Percentiles rank a stretch among this genome's conserved stretches.
phyloP scores from a whole-genome alignment of 768 basidiomycete genomes.

The Termitomyces sp. region DNA sequence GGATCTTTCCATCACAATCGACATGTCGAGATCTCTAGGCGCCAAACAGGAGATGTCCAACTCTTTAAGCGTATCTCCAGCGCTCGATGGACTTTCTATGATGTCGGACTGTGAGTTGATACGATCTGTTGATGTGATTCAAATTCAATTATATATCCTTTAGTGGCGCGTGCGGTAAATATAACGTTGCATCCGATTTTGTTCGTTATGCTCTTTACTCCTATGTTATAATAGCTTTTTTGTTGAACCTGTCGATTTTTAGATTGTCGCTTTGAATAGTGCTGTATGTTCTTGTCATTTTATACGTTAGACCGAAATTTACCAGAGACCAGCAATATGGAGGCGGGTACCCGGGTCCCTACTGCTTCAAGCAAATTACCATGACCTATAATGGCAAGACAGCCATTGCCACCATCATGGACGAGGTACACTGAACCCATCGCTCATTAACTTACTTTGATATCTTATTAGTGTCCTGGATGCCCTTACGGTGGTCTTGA shows the following conservation, averaged over 20 bases:
- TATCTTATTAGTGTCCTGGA: background rate
- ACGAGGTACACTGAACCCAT: slow-evolving; percentile 35
- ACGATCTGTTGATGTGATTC: background rate
- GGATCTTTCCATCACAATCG: slow-evolving; percentile 12
- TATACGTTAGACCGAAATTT: background rate
- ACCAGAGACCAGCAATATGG: slow-evolving; percentile 46
- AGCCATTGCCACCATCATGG: slow-evolving; percentile 50
- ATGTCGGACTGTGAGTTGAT: slow-evolving; percentile 23
- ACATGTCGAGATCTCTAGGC: slow-evolving; percentile 20
- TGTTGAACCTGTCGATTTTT: background rate
- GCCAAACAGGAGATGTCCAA: slow-evolving; percentile 17
- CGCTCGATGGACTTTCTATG: slow-evolving; percentile 24
- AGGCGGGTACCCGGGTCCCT: slow-evolving; percentile 30
- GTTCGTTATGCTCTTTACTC: slow-evolving; percentile 12
- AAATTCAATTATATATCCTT: background rate
- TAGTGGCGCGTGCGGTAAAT: slow-evolving; percentile 25
- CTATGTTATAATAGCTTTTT: background rate
- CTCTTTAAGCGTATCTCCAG: slow-evolving; percentile 18
- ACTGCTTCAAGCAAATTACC: slow-evolving; percentile 58
- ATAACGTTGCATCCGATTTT: slow-evolving; percentile 20
- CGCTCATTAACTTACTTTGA: slow-evolving; percentile 12
- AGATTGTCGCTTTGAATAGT: slow-evolving; percentile 28
- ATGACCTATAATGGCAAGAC: slow-evolving; percentile 57
- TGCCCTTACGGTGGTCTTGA: slow-evolving; percentile 52
- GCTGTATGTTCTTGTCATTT: slow-evolving; percentile 20